phyloP scores from a whole-genome alignment of 129 eudicot species.

The Lactuca sativa region DNA sequence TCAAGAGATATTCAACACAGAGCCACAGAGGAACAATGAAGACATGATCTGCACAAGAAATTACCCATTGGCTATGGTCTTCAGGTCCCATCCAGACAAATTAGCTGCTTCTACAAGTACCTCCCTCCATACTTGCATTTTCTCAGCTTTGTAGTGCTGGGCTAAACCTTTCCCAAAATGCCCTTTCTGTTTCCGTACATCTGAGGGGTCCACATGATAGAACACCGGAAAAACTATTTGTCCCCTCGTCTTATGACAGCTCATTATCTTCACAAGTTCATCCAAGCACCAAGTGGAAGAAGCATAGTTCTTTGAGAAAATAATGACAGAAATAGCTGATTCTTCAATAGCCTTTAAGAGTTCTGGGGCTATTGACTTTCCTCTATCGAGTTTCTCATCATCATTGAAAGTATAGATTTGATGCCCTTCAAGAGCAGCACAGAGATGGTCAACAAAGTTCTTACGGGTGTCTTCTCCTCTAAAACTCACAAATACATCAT shows the following conservation, averaged over 20 bases:
- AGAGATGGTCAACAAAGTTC: too few species aligned
- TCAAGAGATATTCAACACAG: too few species aligned
- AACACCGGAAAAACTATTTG: slow-evolving; percentile 9
- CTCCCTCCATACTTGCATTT: slow-evolving; percentile 13
- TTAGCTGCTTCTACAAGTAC: slow-evolving; percentile 19
- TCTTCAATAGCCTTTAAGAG: slow-evolving; percentile 19
- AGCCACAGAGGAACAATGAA: too few species aligned
- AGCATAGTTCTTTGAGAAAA: too few species aligned
- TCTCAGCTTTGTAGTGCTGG: neutral
- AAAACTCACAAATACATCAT: slow-evolving; percentile 25
- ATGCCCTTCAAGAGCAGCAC: slow-evolving; percentile 20
- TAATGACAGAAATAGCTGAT: slow-evolving; percentile 2
- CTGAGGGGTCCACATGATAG: neutral
- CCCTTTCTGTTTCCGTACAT: slow-evolving; percentile 21
- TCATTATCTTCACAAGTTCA: slow-evolving; percentile 15
- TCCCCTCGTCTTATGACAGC: too few species aligned
- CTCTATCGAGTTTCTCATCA: slow-evolving; percentile 20
- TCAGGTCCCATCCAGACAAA: slow-evolving; percentile 15
- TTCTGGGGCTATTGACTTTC: slow-evolving; percentile 20
- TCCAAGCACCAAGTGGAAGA: slow-evolving; percentile 21
- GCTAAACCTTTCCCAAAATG: slow-evolving; percentile 9
- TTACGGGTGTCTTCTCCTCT: too few species aligned
- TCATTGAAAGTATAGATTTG: slow-evolving; percentile 10
- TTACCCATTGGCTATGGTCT: slow-evolving; percentile 24
- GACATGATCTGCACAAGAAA: neutral